phyloP scores from a whole-genome alignment of 208 protist species.

The Acanthamoeba lenticulata region DNA sequence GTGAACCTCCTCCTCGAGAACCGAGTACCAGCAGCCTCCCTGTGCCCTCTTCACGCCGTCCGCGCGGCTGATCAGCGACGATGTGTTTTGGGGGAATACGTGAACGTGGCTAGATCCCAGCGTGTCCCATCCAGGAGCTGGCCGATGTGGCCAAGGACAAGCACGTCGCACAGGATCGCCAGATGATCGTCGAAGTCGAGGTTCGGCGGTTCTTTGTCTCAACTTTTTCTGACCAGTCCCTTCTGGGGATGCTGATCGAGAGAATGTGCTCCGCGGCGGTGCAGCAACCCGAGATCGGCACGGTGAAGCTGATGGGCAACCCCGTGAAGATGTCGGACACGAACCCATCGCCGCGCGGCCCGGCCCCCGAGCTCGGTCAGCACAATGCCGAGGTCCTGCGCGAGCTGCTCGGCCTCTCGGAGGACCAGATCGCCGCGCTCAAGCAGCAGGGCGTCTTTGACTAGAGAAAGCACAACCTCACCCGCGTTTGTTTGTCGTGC shows the following conservation, averaged over 20 bases:
- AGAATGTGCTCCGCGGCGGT: not conserved
- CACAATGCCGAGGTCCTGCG: slow-evolving; percentile 35
- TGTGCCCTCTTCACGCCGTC: no score
- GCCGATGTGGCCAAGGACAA: slow-evolving; percentile 35
- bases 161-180: slow-evolving; percentile 11
- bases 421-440: not conserved
- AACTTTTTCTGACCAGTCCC: no score
- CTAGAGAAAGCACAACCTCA: no score
- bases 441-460: slow-evolving; percentile 28
- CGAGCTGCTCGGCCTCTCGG: slow-evolving; percentile 29
- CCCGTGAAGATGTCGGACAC: slow-evolving; percentile 40
- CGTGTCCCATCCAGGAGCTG: slow-evolving; percentile 33
- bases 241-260: no score
- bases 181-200: slow-evolving; percentile 62
- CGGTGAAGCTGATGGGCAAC: slow-evolving; percentile 63
- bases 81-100: not conserved
- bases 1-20: slow-evolving; percentile 41
- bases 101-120: slow-evolving; percentile 15
- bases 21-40: not conserved
- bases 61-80: no score
- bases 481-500: no score
- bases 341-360: not conserved
- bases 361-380: slow-evolving; percentile 17
- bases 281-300: slow-evolving; percentile 34
- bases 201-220: not conserved